These are phyloP conservation scores for Anethum foeniculum DNA, from an alignment of 140 eudicot genomes.

Conservation along the genomic window DNA sequence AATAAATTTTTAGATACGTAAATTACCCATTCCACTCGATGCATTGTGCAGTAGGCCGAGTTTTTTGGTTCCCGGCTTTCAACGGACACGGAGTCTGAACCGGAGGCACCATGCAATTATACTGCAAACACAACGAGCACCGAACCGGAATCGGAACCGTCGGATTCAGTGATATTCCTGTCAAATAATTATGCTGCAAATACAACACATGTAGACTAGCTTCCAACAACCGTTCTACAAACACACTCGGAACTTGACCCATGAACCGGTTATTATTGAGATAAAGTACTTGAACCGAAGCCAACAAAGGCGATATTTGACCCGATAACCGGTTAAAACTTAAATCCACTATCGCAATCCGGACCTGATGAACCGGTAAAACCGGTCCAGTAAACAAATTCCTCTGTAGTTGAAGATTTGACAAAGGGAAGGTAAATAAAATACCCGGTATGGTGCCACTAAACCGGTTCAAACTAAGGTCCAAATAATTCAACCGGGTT, in stretches of 20 bases:
- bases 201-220: constrained; percentile 56
- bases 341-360: constrained; percentile 67
- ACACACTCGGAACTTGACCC: constrained; percentile 58
- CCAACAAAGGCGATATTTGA: constrained; percentile 60
- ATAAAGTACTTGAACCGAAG: constrained; percentile 64
- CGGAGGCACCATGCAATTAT: constrained; percentile 88
- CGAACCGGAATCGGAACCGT: constrained; percentile 75
- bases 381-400: constrained; percentile 65
- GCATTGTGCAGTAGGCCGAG: constrained; percentile 79
- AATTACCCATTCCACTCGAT: constrained; percentile 60
- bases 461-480: constrained; percentile 70
- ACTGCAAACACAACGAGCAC: constrained; percentile 77
- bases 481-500: constrained; percentile 45
- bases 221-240: constrained; percentile 65
- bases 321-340: constrained; percentile 79
- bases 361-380: constrained; percentile 48
- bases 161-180: constrained; percentile 63
- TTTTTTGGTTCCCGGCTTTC: constrained; percentile 83
- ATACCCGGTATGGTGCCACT: constrained; percentile 62
- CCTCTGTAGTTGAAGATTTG: constrained; percentile 60
- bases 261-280: constrained; percentile 91
- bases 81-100: constrained; percentile 82
- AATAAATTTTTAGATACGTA: constrained; percentile 1
- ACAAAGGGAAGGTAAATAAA: constrained; percentile 50
- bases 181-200: constrained; percentile 74